Base-by-base conservation (phyloP, 345 rosid genomes). In the Moricandia moricandioides region DNA sequence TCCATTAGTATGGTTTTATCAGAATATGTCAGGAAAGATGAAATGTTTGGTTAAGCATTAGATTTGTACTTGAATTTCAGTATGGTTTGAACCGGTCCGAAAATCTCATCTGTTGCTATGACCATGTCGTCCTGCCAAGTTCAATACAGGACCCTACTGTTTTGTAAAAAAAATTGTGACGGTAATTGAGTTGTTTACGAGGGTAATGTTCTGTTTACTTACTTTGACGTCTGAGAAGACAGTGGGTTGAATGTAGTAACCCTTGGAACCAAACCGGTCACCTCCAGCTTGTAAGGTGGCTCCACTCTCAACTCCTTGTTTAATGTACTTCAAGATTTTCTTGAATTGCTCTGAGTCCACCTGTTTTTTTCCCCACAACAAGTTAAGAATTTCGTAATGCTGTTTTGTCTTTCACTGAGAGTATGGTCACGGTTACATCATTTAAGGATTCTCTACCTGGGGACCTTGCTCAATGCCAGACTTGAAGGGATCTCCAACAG, bases 251-350 rank as follows among this genome's bases (percentile, higher is more conserved):
- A 94, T 77, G 62, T 87, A 94, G 85, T 82, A 92, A 57, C 98
- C 98, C 74, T 74, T 85, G 72, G 82, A 49, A 52, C 98, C 97
- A 67, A 84, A 57, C 71, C 85, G 79, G 0, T 84, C 96, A 34
- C 98, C 98, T 60, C 98, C 98, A 17, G 95, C 17, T 83, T 94
- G 89, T 60, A 94, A 97, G 14, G 88, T 90, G 10, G 98, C 98
- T 81, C 97, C 97, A 82, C 83, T 30, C 8, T 90, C 95, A 56
- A 90, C 57, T 17, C 98, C 98, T 27, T 84, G 66, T 68, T 81
- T 88, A 55, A 94, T 91, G 82, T 81, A 90, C 82, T 51, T 75
- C 52, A 91, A 40, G 74, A 91, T 86, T 84, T 94, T 94, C 80
- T 82, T 30, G 67, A 90, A 90, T 56, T 94, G 98, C 71, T 74